Conservation (phyloP, 2,329 filamentous ascomycete species). For the Albophoma yamanashiensis region DNA sequence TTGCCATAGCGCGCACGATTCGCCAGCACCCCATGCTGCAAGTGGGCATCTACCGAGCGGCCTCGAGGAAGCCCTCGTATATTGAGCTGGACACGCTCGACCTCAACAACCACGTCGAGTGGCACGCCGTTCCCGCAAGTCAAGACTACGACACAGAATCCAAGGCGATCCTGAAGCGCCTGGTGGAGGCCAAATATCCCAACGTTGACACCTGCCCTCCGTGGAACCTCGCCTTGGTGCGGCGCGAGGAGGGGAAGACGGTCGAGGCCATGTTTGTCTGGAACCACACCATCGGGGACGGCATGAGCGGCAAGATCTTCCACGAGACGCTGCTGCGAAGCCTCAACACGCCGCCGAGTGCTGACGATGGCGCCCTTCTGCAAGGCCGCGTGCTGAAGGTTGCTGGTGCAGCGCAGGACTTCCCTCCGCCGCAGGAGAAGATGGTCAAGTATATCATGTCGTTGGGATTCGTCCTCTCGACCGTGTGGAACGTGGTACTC, state of each 20-base stretch:
- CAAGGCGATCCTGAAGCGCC: not conserved
- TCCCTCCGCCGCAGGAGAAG: not conserved
- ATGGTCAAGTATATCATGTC: not conserved
- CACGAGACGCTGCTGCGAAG: conserved; percentile 6
- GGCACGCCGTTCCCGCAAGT: not conserved
- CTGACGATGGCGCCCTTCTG: not conserved
- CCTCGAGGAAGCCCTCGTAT: not conserved
- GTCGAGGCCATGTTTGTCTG: conserved; percentile 8
- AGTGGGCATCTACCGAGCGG: not conserved
- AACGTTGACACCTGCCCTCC: not conserved
- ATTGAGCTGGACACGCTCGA: not conserved
- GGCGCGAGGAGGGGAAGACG: not conserved
- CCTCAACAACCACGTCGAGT: not conserved
- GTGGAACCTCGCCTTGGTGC: not conserved
- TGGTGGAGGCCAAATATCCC: not conserved
- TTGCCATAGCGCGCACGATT: not conserved
- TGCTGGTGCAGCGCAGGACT: not conserved
- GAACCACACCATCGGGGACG: conserved; percentile 9
- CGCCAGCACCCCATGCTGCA: not conserved
- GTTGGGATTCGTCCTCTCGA: not conserved
- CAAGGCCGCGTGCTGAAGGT: not conserved
- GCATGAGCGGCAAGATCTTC: conserved; percentile 11
- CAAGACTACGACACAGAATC: not conserved
- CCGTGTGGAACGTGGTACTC: not conserved
- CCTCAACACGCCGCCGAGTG: not conserved